Evolutionary conservation across 1,284 basidiomycete species (phyloP), one percentile per base, ranked within the genome.

Genomic region (Papiliotrema terrestris): DNA sequence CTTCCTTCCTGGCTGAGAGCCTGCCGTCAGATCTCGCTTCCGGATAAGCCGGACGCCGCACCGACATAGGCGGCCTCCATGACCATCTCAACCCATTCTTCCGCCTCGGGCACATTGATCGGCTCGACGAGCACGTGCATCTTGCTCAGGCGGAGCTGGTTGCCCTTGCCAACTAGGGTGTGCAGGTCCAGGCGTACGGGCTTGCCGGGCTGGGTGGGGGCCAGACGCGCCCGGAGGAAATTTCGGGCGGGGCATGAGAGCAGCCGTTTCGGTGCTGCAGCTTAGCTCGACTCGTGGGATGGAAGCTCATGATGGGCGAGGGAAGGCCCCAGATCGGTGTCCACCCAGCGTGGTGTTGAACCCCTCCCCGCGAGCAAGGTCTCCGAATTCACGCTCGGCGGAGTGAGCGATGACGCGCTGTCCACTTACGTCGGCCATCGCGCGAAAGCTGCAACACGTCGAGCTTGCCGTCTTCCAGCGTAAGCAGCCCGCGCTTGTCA

Each of bases 11-110:
- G 80, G 83, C 56, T 81, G 79, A 20, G 83, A 70, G 23, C 80
- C 87, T 83, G 42, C 1, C 9, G 2, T 41, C 20, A 47, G 23
- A 22, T 8, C 13, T n/a, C 35, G 3, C 15, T 36, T 8, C 20
- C 9, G 25, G 14, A 22, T 9, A 44, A 32, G 13, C 15, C 9
- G 43, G 29, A n/a, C 32, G 20, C 50, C 51, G 56, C 57, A 87
- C 88, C 84, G 61, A 79, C 75, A 69, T 91, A 91, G 11, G 86
- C 81, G 15, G 78, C 73, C 8, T 78, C 68, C 80, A 87, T 83
- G 20, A 86, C 70, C 3, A 74, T 71, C 45, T 80, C 76, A 8
- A 81, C 80, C 85, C 88, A 91, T 56, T 79, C 73, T 45, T 78
- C 67, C 1, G 82, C 83, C 6, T 72, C 69, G 32, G 55, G 47